These are phyloP conservation scores for Aspergillus niger DNA, from an alignment of 2,329 filamentous ascomycete genomes.

Conservation along the genomic window DNA sequence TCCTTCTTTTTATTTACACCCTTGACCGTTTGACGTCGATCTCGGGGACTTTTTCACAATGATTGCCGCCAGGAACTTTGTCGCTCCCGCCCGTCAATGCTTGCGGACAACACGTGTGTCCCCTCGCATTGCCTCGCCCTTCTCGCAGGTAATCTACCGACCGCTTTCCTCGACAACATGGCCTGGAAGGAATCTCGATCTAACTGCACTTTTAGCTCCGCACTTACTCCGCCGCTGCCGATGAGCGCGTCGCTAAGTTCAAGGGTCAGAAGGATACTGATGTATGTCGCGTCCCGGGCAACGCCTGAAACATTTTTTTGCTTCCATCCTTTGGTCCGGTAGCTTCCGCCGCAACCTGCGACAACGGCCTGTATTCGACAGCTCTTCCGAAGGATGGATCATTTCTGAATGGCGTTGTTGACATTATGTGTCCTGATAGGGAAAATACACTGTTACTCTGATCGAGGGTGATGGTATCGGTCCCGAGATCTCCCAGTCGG, in stretches of 20 bases:
- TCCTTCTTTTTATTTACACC: constrained; percentile 17
- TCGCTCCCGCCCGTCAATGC: constrained; percentile 76
- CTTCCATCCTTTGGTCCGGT: constrained; percentile 30
- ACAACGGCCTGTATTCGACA: constrained; percentile 1
- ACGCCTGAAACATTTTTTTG: constrained; percentile 17
- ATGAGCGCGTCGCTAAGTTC: constrained; percentile 85
- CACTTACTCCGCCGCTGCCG: constrained; percentile 58
- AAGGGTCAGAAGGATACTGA: constrained; percentile 84
- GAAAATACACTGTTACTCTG: constrained; percentile 92
- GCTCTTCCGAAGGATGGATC: background rate
- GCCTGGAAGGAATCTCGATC: constrained; percentile 16
- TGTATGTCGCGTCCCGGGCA: constrained; percentile 58
- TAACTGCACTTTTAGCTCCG: constrained; percentile 53
- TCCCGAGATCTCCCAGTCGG: constrained; percentile 94
- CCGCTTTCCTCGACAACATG: constrained; percentile 12
- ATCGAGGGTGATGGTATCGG: constrained; percentile 99
- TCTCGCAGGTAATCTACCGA: constrained; percentile 58
- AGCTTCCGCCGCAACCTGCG: constrained; percentile 24
- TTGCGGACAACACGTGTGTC: constrained; percentile 63
- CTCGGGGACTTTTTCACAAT: constrained; percentile 58
- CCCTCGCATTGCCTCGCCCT: constrained; percentile 50
- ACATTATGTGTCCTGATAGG: constrained; percentile 54
- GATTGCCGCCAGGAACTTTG: constrained; percentile 79
- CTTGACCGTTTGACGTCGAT: constrained; percentile 18
- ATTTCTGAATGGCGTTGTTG: constrained; percentile 18